Base-by-base conservation (phyloP, 352 stramenopile species). In the Phytophthora pseudosyringae region DNA sequence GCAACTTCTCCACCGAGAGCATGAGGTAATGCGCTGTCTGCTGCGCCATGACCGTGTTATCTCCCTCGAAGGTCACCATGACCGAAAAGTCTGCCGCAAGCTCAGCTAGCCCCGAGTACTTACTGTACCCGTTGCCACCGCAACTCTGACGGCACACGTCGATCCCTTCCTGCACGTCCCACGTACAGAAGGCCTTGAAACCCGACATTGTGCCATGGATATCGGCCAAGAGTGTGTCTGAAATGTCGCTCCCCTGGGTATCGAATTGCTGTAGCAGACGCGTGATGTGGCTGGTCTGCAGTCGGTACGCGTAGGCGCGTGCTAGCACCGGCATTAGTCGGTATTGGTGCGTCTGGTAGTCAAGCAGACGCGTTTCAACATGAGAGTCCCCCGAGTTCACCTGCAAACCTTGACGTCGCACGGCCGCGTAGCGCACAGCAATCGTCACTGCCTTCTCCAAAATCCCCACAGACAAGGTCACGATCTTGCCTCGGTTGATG, bases 31-130 rank as follows among this genome's bases (percentile, higher is more conserved):
- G 71, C 5, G 83, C 88, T 9, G 85, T 92, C 68, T 99, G 97
- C 70, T 98, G 95, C 8, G 95, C 95, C 59, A 99, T 90, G 79
- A 99, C 98, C 21, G 97, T 95, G 76, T 98, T 99, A 69, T 99
- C 96, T 28, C 97, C 97, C 59, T 99, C 96, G 18, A 98, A 98
- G 1, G 97, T 99, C 43, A 97, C 97, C 54, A 97, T 98, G 63
- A 98, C 95, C 3, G 97, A 91, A 52, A 98, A 99, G 48, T 97
- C 94, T 0, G 90, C 90, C 9, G 97, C 76, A 16, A 98, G 64
- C 45, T 97, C 87, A 3, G 94, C 87, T 15, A 99, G 75, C 5
- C 91, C 96, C 38, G 85, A 98, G 59, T 89, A 92, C 10, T 86
- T 66, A 44, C 97, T 89, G 78, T 98, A 99, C 6, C 97, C 97